phyloP scores from a whole-genome alignment of 2,329 filamentous ascomycete species.

The Dactylellina parvicollis region DNA sequence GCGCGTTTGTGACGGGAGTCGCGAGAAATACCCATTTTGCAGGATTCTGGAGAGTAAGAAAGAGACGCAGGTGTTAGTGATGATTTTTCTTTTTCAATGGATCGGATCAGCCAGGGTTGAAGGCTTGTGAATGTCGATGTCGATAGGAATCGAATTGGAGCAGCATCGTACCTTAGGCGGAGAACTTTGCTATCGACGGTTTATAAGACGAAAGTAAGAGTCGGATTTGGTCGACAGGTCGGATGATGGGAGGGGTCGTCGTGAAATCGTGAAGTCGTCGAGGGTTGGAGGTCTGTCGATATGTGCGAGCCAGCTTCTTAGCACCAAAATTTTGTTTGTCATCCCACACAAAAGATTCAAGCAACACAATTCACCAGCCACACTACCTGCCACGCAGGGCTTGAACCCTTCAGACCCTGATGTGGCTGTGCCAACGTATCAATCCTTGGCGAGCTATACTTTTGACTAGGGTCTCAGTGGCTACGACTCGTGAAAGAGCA shows the following conservation, averaged over 20 bases:
- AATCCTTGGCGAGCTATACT: background rate
- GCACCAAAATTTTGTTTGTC: constrained; percentile 43
- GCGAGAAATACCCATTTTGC: constrained; percentile 93
- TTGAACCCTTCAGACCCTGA: constrained; percentile 17
- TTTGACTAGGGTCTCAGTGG: no score
- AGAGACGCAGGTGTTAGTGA: constrained; percentile 58
- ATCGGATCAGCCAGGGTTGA: background rate
- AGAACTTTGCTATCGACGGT: constrained; percentile 33
- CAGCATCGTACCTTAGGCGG: constrained; percentile 49
- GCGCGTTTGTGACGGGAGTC: constrained; percentile 99
- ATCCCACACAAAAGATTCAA: constrained; percentile 32
- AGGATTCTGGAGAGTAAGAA: constrained; percentile 69
- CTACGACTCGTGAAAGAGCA: background rate
- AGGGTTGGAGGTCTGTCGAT: constrained; percentile 28
- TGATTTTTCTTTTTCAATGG: background rate
- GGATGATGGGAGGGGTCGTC: constrained; percentile 34
- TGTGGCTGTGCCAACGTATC: constrained; percentile 4
- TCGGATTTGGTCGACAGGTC: constrained; percentile 35
- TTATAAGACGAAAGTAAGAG: background rate
- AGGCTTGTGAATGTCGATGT: background rate
- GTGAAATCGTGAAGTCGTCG: constrained; percentile 53
- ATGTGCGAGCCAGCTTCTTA: constrained; percentile 14
- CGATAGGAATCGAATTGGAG: background rate
- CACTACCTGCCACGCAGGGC: constrained; percentile 36
- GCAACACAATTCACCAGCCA: constrained; percentile 17